Base-by-base conservation (phyloP, 1,284 basidiomycete genomes). In the Mycosarcoma maydis region DNA sequence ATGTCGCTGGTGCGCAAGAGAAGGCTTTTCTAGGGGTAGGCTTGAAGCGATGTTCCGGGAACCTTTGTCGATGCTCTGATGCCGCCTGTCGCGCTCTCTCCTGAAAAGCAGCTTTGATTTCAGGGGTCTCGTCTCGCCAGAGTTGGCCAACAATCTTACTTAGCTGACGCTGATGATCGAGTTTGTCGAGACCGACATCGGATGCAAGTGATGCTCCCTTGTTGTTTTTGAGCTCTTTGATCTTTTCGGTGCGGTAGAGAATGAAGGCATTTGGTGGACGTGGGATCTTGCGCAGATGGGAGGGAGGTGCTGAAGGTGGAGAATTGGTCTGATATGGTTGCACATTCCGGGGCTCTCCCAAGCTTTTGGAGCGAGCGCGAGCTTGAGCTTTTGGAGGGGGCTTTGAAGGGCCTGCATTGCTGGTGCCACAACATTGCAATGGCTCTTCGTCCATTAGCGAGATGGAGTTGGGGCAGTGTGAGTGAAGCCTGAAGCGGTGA, bases 241-340 rank as follows among this genome's bases (percentile, higher is more conserved):
- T 60, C 42, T 70, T 70, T 37, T 26, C 39, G 23, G 48, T 51
- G 19, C 67, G 48, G 32, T 70, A 70, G 17, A 70, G 59, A 9
- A 70, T 64, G 49, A 70, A 70, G 9, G 67, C 67, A 48, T 70
- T 70, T 17, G 60, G 67, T 0, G 67, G 67, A 20, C 67, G 55
- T 1, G 54, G 54, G 17, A 62, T 69, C 26, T 59, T 69, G 29
- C 59, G 50, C n/a, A 62, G 39, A 3, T 57, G 40, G 11, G 45
- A 24, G 6, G 58, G 30, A 30, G 22, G 33, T 1, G 38, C 46
- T 8, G 48, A 26, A n/a, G 32, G 27, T 7, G 16, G 34, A 29
- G n/a, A n/a, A n/a, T n/a, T n/a, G n/a, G n/a, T n/a, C n/a, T n/a
- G n/a, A n/a, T n/a, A n/a, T n/a, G n/a, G n/a, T n/a, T n/a, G n/a